Conservation (phyloP, 495 filamentous ascomycete genomes). For the Penicillium waksmanii region DNA sequence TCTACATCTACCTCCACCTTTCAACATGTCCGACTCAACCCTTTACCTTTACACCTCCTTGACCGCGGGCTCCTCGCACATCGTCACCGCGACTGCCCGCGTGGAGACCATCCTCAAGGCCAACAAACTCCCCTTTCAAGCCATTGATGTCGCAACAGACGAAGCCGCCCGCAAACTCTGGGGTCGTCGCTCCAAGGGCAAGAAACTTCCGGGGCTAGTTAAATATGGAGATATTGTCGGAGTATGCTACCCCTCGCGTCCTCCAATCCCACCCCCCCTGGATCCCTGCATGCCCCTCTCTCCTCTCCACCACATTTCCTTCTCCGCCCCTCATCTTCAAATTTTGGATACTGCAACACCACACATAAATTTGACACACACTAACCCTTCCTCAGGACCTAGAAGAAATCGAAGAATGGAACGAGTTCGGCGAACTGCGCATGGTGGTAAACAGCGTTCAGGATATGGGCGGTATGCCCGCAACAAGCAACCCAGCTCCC, state of each 20-base stretch:
- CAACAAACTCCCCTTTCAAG: constrained; percentile 90
- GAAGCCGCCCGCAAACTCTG: constrained; percentile 89
- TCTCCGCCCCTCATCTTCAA: background rate
- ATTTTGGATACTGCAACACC: background rate
- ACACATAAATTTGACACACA: background rate
- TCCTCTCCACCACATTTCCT: background rate
- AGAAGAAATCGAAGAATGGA: constrained; percentile 97
- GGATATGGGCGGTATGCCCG: constrained; percentile 39
- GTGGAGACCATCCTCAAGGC: constrained; percentile 96
- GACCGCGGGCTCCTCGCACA: constrained; percentile 95
- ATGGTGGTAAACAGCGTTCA: constrained; percentile 65
- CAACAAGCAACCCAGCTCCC: constrained; percentile 51
- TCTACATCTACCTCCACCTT: background rate
- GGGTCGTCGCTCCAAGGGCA: constrained; percentile 76
- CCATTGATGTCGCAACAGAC: constrained; percentile 89
- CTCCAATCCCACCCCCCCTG: background rate
- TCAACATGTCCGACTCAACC: constrained; percentile 64
- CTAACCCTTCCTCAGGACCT: constrained; percentile 66
- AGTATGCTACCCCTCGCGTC: constrained; percentile 54
- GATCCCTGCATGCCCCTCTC: background rate
- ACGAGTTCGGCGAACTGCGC: constrained; percentile 95
- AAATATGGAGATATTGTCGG: constrained; percentile 85
- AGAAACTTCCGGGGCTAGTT: constrained; percentile 86
- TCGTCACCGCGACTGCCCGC: constrained; percentile 92
- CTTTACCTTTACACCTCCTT: constrained; percentile 94